Evolutionary conservation across 495 filamentous ascomycete genomes (phyloP).

Genomic region (Penicillium pulvis): DNA sequence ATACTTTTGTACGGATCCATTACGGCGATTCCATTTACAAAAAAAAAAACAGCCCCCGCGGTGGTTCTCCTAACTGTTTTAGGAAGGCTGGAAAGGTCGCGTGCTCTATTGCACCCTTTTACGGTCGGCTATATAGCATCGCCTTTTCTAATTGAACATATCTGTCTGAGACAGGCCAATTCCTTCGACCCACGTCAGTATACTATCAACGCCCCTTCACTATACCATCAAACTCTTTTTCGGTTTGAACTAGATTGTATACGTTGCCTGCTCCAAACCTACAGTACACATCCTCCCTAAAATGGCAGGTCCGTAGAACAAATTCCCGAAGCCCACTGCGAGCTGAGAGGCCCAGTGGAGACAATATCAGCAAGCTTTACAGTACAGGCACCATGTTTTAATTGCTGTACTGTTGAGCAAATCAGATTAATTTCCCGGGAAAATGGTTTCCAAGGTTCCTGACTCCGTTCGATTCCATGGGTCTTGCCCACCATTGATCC

Average conservation of each 20-base stretch:
- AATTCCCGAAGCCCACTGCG: slow-evolving; percentile 1
- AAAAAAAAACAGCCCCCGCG: background rate
- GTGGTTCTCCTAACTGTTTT: slow-evolving; percentile 4
- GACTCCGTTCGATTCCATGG: slow-evolving; percentile 16
- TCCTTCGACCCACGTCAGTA: slow-evolving; percentile 1
- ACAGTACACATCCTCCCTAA: background rate
- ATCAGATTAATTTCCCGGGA: slow-evolving; percentile 17
- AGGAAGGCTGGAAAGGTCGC: slow-evolving; percentile 12
- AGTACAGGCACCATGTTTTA: slow-evolving; percentile 18
- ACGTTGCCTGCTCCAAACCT: background rate
- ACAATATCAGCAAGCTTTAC: slow-evolving; percentile 1
- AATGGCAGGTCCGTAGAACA: slow-evolving; percentile 6
- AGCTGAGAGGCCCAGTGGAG: slow-evolving; percentile 2
- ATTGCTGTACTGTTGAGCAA: slow-evolving; percentile 1
- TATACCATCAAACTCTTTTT: background rate
- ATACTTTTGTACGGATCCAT: background rate
- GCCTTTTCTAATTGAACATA: background rate
- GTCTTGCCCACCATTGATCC: slow-evolving; percentile 5
- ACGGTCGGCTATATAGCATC: slow-evolving; percentile 1
- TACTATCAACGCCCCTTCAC: background rate
- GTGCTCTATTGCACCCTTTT: background rate
- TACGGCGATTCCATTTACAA: background rate
- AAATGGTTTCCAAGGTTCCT: slow-evolving; percentile 15
- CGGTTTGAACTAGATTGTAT: background rate
- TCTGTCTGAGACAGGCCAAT: background rate